phyloP scores from a whole-genome alignment of 2,329 filamentous ascomycete genomes.

The Neonectria neomacrospora region DNA sequence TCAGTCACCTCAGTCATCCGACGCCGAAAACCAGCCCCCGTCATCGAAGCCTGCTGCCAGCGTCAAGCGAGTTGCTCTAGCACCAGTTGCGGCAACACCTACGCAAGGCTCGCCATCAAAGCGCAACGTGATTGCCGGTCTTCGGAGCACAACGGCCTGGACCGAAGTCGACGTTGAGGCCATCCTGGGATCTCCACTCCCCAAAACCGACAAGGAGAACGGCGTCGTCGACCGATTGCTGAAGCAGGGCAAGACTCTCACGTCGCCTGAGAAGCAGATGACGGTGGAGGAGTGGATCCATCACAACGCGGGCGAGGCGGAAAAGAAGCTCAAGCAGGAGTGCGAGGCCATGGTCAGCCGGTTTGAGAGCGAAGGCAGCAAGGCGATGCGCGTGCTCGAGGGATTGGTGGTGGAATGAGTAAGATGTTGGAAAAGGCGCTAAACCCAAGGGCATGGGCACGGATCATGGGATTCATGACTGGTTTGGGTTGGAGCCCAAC shows the following conservation, averaged over 20 bases:
- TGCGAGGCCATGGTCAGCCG: constrained; percentile 84
- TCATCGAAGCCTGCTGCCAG: constrained; percentile 69
- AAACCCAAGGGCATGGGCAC: constrained; percentile 1
- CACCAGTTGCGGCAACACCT: constrained; percentile 59
- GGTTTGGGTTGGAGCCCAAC: neutral
- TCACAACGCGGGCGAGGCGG: constrained; percentile 81
- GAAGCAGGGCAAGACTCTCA: constrained; percentile 69
- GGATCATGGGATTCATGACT: constrained; percentile 9
- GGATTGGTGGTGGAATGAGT: constrained; percentile 69
- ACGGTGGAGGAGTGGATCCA: constrained; percentile 93
- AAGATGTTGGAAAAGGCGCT: neutral
- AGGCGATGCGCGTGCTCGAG: constrained; percentile 82
- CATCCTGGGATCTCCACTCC: constrained; percentile 65
- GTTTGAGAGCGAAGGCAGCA: constrained; percentile 85
- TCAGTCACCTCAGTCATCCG: constrained; percentile 78
- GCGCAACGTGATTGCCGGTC: constrained; percentile 64
- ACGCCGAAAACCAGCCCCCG: constrained; percentile 83
- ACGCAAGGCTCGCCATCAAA: constrained; percentile 70
- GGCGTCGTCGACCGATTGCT: constrained; percentile 60
- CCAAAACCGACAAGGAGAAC: constrained; percentile 64
- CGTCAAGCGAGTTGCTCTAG: constrained; percentile 60
- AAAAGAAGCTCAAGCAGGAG: constrained; percentile 80
- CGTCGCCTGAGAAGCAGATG: constrained; percentile 85
- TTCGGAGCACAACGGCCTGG: constrained; percentile 74
- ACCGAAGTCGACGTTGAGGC: constrained; percentile 79